Evolutionary conservation across 106 monocot species (phyloP), one percentile per base, ranked within the genome.

Genomic region (Dioscorea dumetorum): DNA sequence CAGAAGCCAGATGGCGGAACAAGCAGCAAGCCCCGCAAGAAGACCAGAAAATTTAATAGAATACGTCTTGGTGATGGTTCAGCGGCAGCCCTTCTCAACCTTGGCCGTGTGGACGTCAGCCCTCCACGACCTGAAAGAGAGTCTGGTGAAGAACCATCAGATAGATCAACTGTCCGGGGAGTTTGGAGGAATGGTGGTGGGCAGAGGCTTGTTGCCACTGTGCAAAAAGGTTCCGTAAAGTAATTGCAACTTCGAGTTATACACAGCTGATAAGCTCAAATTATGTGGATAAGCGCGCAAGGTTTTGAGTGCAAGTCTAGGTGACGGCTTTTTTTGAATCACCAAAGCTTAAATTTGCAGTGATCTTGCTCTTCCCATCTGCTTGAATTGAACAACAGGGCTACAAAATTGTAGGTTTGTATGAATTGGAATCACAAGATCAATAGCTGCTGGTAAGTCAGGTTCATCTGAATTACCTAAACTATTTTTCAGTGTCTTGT

Each of bases 111-210:
- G 6, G 69, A 70, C 66, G 15, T 48, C 33, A 85, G 70, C 49
- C 73, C 76, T 18, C 76, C 77, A 67, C 71, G 53, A 5, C 1
- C 58, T 8, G 68, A 60, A 31, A 58, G 8, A 48, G 79, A 67
- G 61, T 21, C 52, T 24, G 58, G 58, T 51, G 61, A 52, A 18
- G 66, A 57, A 7, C 57, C 58, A 13, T 14, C 69, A 48, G 74
- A 65, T 3, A 60, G 67, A 16, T 49, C 68, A 20, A 73, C 76
- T 12, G 72, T 74, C 52, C 69, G 79, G 61, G 95, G 91, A 21
- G 95, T 79, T 71, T 95, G 95, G 91, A 70, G 60, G 58, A 88
- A 80, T 33, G 91, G 86, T 19, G 91, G 85, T 61, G 91, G 79
- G 8, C 76, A 76, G 35, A 83, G 67, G 23, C 87, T 94, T 58